These are phyloP conservation scores for Syncephalastrum racemosum DNA, from an alignment of 371 early-diverging fungal genomes.

Conservation along the genomic window DNA sequence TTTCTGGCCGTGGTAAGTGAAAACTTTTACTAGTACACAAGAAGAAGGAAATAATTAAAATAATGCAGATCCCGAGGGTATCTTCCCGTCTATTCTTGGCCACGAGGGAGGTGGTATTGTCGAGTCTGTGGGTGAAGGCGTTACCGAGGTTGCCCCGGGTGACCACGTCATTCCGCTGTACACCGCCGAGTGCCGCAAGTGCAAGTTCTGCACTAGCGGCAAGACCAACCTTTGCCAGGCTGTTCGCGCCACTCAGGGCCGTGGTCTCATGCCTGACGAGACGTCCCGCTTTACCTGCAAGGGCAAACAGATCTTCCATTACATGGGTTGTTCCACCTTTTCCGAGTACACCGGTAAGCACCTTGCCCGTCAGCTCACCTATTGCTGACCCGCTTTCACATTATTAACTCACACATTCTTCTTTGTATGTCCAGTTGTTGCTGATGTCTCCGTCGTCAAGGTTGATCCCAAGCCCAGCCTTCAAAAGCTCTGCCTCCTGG, in stretches of 20 bases:
- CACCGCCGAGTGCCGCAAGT: slow-evolving; percentile 89
- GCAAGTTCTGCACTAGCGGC: slow-evolving; percentile 94
- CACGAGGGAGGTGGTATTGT: slow-evolving; percentile 97
- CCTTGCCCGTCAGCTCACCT: background rate
- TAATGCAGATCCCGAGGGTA: slow-evolving; percentile 80
- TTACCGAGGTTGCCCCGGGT: slow-evolving; percentile 84
- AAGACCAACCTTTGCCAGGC: slow-evolving; percentile 96
- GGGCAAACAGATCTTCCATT: slow-evolving; percentile 87
- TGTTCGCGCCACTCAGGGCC: slow-evolving; percentile 91
- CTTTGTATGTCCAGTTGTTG: slow-evolving; percentile 55
- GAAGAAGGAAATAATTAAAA: background rate
- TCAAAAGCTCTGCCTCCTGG: slow-evolving; percentile 88
- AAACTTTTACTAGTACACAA: background rate
- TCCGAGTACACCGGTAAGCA: slow-evolving; percentile 83
- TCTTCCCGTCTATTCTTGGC: slow-evolving; percentile 91
- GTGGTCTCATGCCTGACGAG: slow-evolving; percentile 94
- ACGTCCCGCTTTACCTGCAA: slow-evolving; percentile 93
- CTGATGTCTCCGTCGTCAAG: slow-evolving; percentile 92
- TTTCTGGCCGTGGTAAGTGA: slow-evolving; percentile 77
- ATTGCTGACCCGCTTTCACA: slow-evolving; percentile 3
- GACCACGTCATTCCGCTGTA: slow-evolving; percentile 97
- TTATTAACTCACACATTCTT: background rate
- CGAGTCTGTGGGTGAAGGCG: slow-evolving; percentile 96
- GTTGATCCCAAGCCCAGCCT: slow-evolving; percentile 77
- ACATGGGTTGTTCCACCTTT: slow-evolving; percentile 97